Base-by-base conservation (phyloP, 2,329 filamentous ascomycete genomes). In the Penicillium sp. region DNA sequence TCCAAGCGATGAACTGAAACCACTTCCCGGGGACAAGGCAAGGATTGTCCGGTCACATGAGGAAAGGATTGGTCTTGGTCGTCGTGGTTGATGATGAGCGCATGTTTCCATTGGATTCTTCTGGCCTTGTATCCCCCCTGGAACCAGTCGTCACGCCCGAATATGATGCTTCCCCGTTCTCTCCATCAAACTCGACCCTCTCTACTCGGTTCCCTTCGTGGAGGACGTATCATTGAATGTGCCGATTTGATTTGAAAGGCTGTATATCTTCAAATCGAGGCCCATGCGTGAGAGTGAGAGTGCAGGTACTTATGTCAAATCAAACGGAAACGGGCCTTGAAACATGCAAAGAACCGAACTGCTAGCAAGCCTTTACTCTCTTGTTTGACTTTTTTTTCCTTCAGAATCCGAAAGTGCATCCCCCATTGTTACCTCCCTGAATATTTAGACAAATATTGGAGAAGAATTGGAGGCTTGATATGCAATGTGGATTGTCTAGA, bases 1-100 rank as follows among this genome's bases (percentile, higher is more conserved):
- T 56, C 71, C 72, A 4, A 74, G 67, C 43, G 71, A 74, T 58
- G 72, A 74, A 45, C 48, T 74, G 54, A 74, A 73, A 50, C 72
- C 72, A 11, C 54, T 74, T 30, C 71, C 72, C 1, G 71, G 70
- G 0, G 71, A 74, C 42, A 73, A 72, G 50, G 69, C 70, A 20
- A 58, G 68, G 40, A 72, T 73, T 48, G 65, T 72, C 41, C 61
- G 71, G 25, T 68, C 63, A 13, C 59, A 70, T 3, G 70, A 73
- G 48, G 70, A 73, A 47, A 59, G 70, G 37, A 72, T 73, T 48
- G 66, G 68, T n/a, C 43, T 66, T 25, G 53, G 41, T 33, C 54
- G 58, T 25, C 56, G 53, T 47, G 50, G 41, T 33, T 58, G 42
- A 54, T 13, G 7, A 9, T 6, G 10, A 11, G 7, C 4, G 17